Base-by-base conservation (phyloP, 2,329 filamentous ascomycete species). In the Alternaria conjuncta region DNA sequence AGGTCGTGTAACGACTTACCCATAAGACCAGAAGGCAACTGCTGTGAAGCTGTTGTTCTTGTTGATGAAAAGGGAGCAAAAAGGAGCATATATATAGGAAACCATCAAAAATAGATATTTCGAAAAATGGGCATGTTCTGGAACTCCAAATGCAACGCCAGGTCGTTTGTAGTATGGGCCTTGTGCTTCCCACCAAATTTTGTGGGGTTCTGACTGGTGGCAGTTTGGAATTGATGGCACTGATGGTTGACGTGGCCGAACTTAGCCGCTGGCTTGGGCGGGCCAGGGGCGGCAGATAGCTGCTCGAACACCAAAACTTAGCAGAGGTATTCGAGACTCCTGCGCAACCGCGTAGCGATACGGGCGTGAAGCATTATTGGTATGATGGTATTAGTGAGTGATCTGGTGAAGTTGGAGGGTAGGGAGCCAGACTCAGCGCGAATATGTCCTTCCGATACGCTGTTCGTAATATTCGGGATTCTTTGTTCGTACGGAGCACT, bases 11-110 rank as follows among this genome's bases (percentile, higher is more conserved):
- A 13, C 5, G 28, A 0, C 5, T 12, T 6, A 30, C 28, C 10
- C 85, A 88, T 66, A 71, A 68, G 67, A 70, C 60, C 57, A 2
- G 8, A 3, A 12, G 6, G n/a, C 25, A 20, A 25, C 46, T 20
- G 23, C 28, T 50, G 46, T n/a, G n/a, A 12, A 49, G 30, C 49
- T 53, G 23, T 13, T 36, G 23, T 55, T 9, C 15, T 36, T 55
- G 21, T 58, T 58, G 55, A 62, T 62, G 60, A 10, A 53, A 43
- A 2, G 30, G 6, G 6, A 32, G 13, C 13, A 32, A 32, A 32
- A 32, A 15, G 5, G 5, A 32, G 13, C 10, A 8, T 7, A 21
- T 44, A 21, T 44, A 7, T 2, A 13, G 18, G 18, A 12, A 6
- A 21, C 0, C 1, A 3, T 1, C 10, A 13, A 44, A 20, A 44